Evolutionary conservation across 202 grass and related monocot species (phyloP), one percentile per base, ranked within the genome.

Genomic region (Saccharum hybrid): DNA sequence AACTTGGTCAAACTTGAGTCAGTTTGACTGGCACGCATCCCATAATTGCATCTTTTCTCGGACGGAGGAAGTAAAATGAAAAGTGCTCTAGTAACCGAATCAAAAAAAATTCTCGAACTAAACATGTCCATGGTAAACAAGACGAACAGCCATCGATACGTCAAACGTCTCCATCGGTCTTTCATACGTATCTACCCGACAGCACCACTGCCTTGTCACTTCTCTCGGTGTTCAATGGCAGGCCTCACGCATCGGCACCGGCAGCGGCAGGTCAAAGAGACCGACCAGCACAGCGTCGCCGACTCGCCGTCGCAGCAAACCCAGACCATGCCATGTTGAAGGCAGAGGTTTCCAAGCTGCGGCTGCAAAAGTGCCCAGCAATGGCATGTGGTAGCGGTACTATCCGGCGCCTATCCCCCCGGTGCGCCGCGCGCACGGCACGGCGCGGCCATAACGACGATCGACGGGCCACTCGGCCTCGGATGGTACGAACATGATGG

Each of bases 391-490:
- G 39, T 1, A 30, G 38, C 3, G 38, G 39, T 8, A 40, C 59
- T 22, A 28, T 22, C 51, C 51, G 16, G 16, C 5, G 48, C 15
- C 15, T 6, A 18, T 18, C 15, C 15, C 6, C 68, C 52, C 22
- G 59, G 37, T 45, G 16, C 49, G 6, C 49, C 49, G 16, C 13
- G 6, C 38, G 10, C 46, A 4, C 4, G 3, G 54, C 57, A 5
- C 68, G 21, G 68, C 5, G 37, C 10, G 60, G 45, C 57, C n/a
- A 39, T 40, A 76, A 83, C 82, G 72, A 21, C 37, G 45, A 68
- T 77, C 72, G 72, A 45, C 63, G 34, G 63, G 73, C 15, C 45
- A 46, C 68, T 54, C 36, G 42, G 28, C 4, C 34, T 36, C 34
- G 34, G 36, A 31, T 8, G 52, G 69, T 61, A 39, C 22, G 40